A percentile compares a stretch with the other conserved stretches of the same genome.
Conservation (phyloP, 73 alveolate genomes). For the Tetrahymena thermophila region DNA sequence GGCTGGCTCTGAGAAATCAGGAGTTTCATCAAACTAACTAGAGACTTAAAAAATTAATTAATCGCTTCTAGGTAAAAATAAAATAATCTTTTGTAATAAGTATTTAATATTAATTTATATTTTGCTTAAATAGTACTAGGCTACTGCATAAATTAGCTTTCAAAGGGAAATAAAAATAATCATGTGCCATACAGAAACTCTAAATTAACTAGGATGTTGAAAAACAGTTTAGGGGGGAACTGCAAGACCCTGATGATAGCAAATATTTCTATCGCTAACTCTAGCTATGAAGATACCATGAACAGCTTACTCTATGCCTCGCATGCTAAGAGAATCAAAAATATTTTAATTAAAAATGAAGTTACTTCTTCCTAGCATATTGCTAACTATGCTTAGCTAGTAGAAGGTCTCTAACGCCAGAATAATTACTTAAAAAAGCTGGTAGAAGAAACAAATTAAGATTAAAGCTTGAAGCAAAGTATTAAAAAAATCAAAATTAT, state of each 20-base stretch:
- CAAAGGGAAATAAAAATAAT: constrained; percentile 47
- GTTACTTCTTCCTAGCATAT: not conserved
- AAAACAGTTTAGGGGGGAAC: constrained; percentile 84
- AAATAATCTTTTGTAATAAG: not conserved
- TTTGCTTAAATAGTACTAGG: constrained; percentile 55
- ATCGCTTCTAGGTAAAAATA: constrained; percentile 38
- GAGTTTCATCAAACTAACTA: constrained; percentile 32
- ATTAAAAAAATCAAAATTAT: not conserved
- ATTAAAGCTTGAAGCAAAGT: not conserved
- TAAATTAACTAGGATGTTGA: constrained; percentile 73
- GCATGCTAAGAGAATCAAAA: not conserved
- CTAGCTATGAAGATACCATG: not conserved
- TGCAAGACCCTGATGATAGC: constrained; percentile 48
- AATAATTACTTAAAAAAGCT: not conserved
- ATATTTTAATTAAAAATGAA: not conserved
- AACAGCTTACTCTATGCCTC: not conserved
- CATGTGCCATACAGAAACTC: constrained; percentile 82
- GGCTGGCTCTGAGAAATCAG: constrained; percentile 84
- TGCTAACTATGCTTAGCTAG: not conserved
- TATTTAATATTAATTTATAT: not conserved
- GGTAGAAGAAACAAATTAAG: not conserved
- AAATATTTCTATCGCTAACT: constrained; percentile 3
- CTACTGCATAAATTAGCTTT: constrained; percentile 63
- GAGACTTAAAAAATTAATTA: constrained; percentile 76
- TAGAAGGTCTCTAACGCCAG: not conserved